Evolutionary conservation across 2,329 filamentous ascomycete species (phyloP).

Genomic region (Whalleya microplaca): DNA sequence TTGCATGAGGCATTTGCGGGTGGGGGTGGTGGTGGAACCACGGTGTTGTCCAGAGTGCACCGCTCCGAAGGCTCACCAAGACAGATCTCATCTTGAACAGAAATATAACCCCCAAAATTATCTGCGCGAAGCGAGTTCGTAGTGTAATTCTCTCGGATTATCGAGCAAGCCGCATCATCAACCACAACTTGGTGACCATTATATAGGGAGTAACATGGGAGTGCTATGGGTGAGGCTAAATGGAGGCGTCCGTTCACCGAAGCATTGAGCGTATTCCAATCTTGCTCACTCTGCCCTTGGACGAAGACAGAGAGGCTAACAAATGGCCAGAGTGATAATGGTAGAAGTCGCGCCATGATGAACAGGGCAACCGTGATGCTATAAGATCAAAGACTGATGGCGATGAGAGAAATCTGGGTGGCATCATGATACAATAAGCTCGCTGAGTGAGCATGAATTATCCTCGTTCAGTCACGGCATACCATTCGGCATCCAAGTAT

Average conservation of each 20-base stretch:
- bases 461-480: too few species aligned
- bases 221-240: conserved; percentile 25
- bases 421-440: too few species aligned
- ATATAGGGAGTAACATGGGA: conserved; percentile 36
- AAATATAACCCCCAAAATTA: conserved; percentile 31
- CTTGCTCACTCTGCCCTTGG: conserved; percentile 5
- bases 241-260: conserved; percentile 28
- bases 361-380: too few species aligned
- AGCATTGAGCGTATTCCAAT: conserved; percentile 20
- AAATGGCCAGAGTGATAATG: conserved; percentile 1
- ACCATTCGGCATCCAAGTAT: too few species aligned
- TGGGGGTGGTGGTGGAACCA: conserved; percentile 24
- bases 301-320: neutral
- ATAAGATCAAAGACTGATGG: too few species aligned
- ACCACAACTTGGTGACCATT: conserved; percentile 20
- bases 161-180: conserved; percentile 28
- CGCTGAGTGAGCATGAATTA: too few species aligned
- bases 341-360: neutral
- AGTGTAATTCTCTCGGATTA: conserved; percentile 32
- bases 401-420: too few species aligned
- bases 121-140: conserved; percentile 29
- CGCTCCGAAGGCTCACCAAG: conserved; percentile 32
- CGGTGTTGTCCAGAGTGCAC: conserved; percentile 32
- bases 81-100: conserved; percentile 35
- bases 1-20: conserved; percentile 27